Conservation (phyloP, 306 rosid species). For the Abrus precatorius region DNA sequence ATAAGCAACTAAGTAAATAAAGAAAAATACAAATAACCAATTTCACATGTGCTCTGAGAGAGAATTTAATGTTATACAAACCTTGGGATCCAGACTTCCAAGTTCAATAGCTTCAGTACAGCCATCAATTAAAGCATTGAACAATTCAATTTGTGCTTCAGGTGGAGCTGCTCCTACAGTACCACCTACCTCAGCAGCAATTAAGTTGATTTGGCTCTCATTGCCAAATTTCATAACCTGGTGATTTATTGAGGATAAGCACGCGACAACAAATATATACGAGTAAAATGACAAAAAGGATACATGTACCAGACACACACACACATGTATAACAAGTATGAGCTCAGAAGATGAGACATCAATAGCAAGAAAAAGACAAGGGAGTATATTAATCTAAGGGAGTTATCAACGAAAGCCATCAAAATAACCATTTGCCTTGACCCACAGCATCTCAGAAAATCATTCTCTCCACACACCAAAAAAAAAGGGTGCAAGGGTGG, state of each 20-base stretch:
- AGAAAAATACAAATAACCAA: conserved; percentile 37
- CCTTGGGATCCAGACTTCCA: conserved; percentile 88
- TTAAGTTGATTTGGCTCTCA: conserved; percentile 80
- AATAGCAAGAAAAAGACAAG: not conserved
- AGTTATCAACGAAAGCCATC: not conserved
- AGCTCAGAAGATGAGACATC: conserved; percentile 1
- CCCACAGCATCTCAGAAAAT: too few species aligned
- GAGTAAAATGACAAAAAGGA: conserved; percentile 33
- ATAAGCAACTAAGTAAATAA: conserved; percentile 38
- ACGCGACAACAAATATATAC: conserved; percentile 32
- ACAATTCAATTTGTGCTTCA: conserved; percentile 81
- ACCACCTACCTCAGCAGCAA: conserved; percentile 90
- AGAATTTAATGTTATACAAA: conserved; percentile 47
- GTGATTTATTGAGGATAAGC: conserved; percentile 41
- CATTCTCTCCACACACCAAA: not conserved
- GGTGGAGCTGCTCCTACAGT: conserved; percentile 73
- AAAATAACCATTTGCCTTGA: too few species aligned
- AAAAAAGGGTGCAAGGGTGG: not conserved
- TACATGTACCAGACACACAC: not conserved
- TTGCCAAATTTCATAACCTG: conserved; percentile 97
- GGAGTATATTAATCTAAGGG: conserved; percentile 1
- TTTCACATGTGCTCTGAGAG: not conserved
- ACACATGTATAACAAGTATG: conserved; percentile 21
- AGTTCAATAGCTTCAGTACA: conserved; percentile 85
- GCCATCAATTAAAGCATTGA: conserved; percentile 84